These are phyloP conservation scores for Venturia aucupariae DNA, from an alignment of 2,329 filamentous ascomycete species.

Conservation along the genomic window DNA sequence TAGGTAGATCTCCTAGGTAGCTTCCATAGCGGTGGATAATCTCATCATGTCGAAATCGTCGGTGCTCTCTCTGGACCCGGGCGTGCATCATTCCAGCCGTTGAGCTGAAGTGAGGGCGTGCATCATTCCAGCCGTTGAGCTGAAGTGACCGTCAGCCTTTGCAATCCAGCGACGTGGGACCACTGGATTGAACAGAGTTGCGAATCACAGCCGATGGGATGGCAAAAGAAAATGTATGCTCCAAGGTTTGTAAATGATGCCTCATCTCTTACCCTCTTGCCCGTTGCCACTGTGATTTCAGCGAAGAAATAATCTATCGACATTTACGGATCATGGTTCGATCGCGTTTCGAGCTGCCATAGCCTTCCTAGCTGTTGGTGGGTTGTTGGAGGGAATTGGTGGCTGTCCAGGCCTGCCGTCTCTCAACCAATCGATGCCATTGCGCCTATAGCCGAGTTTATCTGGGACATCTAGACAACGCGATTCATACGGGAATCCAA, in stretches of 20 bases:
- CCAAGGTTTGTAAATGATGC: neutral
- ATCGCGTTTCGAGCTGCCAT: no score
- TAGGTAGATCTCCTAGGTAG: no score
- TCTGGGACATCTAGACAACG: neutral
- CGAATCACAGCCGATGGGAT: neutral
- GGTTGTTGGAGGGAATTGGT: no score
- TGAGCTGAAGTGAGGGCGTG: no score
- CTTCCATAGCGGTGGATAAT: no score
- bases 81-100: neutral
- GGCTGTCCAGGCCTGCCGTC: conserved; percentile 1
- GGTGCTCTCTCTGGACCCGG: neutral
- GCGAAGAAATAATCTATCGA: neutral
- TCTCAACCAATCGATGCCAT: neutral
- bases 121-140: no score
- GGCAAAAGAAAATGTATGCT: neutral
- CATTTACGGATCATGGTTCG: neutral
- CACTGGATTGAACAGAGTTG: neutral
- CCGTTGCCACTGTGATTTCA: neutral
- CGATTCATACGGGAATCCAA: neutral
- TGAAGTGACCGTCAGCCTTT: no score
- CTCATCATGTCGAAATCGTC: neutral
- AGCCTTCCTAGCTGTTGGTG: no score
- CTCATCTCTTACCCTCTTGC: neutral
- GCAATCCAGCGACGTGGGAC: no score
- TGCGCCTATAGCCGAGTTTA: neutral